A percentile compares a stretch with the other conserved stretches of the same genome.
phyloP scores from a whole-genome alignment of 257 asterid species.

The Solanum pinnatisectum region DNA sequence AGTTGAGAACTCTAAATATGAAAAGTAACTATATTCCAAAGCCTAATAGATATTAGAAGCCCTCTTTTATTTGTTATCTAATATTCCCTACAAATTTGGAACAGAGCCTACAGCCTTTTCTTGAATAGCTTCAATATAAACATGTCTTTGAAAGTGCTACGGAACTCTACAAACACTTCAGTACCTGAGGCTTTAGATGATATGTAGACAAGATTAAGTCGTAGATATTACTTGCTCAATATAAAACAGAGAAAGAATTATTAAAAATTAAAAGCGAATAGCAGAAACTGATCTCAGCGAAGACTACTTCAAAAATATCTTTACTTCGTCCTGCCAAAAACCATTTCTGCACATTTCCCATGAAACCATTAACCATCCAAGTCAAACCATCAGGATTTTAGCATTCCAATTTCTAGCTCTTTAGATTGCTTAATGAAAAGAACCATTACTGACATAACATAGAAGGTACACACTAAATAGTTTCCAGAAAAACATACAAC shows the following conservation, averaged over 20 bases:
- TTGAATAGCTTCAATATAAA: neutral
- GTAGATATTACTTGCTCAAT: neutral
- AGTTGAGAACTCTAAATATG: neutral
- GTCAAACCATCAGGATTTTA: neutral
- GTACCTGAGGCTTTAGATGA: neutral
- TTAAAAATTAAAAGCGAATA: neutral
- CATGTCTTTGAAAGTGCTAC: neutral
- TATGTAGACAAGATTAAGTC: neutral
- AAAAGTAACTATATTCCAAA: neutral
- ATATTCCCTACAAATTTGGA: neutral
- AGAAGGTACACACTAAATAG: neutral
- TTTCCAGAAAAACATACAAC: neutral
- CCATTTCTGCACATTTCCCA: neutral
- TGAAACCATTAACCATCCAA: neutral
- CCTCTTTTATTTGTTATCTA: neutral
- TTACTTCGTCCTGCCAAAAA: neutral
- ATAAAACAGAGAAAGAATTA: neutral
- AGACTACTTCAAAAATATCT: neutral
- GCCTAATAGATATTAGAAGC: neutral
- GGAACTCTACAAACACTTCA: neutral
- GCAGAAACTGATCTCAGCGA: neutral
- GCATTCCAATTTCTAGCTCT: neutral
- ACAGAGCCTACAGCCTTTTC: neutral
- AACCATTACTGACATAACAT: neutral
- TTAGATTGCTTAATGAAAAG: neutral